phyloP scores from a whole-genome alignment of 1,139 yeast genomes.

The Blastobotrys serpentis region DNA sequence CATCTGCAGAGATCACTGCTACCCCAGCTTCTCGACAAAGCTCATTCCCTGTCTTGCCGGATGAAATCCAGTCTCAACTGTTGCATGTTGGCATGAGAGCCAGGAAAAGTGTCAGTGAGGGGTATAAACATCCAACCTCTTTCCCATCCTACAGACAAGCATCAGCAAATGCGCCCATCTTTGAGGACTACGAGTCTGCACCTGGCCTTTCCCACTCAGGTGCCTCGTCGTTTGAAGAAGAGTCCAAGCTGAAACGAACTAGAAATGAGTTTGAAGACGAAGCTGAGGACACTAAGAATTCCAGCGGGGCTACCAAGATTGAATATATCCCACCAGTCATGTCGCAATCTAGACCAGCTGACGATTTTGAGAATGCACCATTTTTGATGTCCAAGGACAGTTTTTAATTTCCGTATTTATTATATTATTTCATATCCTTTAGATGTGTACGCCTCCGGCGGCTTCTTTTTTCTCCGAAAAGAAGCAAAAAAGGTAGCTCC shows the following conservation, averaged over 20 bases:
- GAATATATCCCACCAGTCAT: constrained; percentile 38
- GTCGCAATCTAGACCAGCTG: constrained; percentile 27
- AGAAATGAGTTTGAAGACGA: constrained; percentile 31
- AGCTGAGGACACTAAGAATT: constrained; percentile 40
- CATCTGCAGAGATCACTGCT: not conserved
- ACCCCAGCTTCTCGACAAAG: constrained; percentile 6
- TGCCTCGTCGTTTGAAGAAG: constrained; percentile 24
- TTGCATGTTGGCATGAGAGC: constrained; percentile 35
- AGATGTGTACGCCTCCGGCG: not conserved
- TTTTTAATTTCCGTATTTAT: constrained; percentile 8
- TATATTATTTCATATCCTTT: not conserved
- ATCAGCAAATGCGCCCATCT: constrained; percentile 20
- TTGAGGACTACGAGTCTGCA: constrained; percentile 9
- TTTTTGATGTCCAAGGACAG: constrained; percentile 17
- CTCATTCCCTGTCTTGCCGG: constrained; percentile 27
- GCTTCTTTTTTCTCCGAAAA: not conserved
- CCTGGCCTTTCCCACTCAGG: constrained; percentile 17
- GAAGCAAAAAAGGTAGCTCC: not conserved
- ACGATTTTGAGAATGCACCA: constrained; percentile 30
- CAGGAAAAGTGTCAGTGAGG: constrained; percentile 35
- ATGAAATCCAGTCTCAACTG: constrained; percentile 32
- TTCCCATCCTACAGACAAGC: constrained; percentile 30
- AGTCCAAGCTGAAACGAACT: constrained; percentile 20
- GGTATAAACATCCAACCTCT: constrained; percentile 29
- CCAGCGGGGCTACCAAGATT: constrained; percentile 41